phyloP scores from a whole-genome alignment of 148 eudicot species.

The Rhododendron henanense region DNA sequence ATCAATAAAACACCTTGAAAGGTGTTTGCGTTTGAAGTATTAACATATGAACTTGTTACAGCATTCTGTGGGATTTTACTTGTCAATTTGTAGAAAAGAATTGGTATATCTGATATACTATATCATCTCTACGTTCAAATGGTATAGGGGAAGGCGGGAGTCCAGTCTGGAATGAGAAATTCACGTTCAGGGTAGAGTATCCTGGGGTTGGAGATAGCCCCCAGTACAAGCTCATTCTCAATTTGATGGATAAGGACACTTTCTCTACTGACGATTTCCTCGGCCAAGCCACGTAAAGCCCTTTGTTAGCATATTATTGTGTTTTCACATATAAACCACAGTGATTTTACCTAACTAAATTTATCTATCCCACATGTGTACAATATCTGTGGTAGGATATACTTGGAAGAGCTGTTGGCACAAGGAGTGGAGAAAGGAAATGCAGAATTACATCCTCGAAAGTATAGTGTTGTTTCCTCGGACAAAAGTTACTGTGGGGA shows the following conservation, averaged over 20 bases:
- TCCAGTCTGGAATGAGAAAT: conserved; percentile 62
- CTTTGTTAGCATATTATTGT: no score
- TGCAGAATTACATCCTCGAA: conserved; percentile 38
- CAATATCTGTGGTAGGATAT: conserved; percentile 40
- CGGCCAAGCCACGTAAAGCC: conserved; percentile 59
- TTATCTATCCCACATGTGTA: not conserved
- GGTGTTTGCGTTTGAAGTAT: not conserved
- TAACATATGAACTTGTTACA: not conserved
- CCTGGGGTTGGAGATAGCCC: conserved; percentile 45
- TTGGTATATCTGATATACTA: not conserved
- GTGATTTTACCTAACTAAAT: not conserved
- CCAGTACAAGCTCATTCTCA: conserved; percentile 41
- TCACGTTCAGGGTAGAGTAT: conserved; percentile 55
- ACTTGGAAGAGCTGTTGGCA: conserved; percentile 58
- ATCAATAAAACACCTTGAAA: not conserved
- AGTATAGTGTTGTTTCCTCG: conserved; percentile 43
- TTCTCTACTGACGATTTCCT: conserved; percentile 64
- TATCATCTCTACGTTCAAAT: not conserved
- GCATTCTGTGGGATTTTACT: not conserved
- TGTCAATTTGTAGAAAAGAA: not conserved
- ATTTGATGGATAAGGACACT: conserved; percentile 69
- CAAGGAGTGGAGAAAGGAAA: conserved; percentile 66
- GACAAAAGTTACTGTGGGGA: conserved; percentile 57
- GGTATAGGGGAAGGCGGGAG: conserved; percentile 54
- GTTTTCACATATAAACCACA: not conserved